These are phyloP conservation scores for Neofusicoccum laricinum DNA, from an alignment of 2,329 filamentous ascomycete genomes.

Conservation along the genomic window DNA sequence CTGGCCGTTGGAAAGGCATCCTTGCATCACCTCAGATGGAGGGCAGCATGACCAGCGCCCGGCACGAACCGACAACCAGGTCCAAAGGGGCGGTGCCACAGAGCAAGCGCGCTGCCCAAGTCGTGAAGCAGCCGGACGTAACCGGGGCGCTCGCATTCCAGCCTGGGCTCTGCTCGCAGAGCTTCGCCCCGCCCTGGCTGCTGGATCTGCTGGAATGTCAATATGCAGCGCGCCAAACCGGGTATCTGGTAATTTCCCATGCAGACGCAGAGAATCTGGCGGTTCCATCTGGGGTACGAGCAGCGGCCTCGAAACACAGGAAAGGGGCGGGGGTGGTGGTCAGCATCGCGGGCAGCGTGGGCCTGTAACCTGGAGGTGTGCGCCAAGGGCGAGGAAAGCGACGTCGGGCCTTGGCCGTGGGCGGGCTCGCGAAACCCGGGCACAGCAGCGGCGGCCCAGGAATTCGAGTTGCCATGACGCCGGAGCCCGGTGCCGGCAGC, in stretches of 20 bases:
- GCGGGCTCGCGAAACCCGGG: background rate
- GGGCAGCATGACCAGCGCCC: constrained; percentile 10
- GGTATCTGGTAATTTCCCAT: constrained; percentile 17
- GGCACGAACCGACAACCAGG: constrained; percentile 16
- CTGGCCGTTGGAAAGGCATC: constrained; percentile 14
- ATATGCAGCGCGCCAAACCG: constrained; percentile 16
- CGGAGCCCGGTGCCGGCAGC: constrained; percentile 8
- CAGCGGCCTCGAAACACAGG: background rate
- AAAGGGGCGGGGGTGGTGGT: background rate
- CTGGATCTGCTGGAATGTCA: constrained; percentile 16
- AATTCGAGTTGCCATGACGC: constrained; percentile 1
- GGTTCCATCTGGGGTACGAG: background rate
- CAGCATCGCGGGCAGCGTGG: constrained; percentile 2
- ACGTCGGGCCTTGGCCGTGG: background rate
- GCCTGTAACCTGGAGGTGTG: background rate
- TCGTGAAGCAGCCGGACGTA: constrained; percentile 8
- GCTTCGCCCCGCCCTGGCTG: constrained; percentile 2
- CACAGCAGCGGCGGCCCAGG: background rate
- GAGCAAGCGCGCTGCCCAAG: constrained; percentile 4
- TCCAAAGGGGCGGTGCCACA: constrained; percentile 9
- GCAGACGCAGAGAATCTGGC: background rate
- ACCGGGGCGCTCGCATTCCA: constrained; percentile 13
- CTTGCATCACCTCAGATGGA: constrained; percentile 13
- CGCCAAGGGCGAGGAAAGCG: background rate
- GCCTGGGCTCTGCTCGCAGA: background rate